A percentile compares a stretch with the other conserved stretches of the same genome.
These are phyloP conservation scores for Scleroderma bovista DNA, from an alignment of 768 basidiomycete species.

Conservation along the genomic window DNA sequence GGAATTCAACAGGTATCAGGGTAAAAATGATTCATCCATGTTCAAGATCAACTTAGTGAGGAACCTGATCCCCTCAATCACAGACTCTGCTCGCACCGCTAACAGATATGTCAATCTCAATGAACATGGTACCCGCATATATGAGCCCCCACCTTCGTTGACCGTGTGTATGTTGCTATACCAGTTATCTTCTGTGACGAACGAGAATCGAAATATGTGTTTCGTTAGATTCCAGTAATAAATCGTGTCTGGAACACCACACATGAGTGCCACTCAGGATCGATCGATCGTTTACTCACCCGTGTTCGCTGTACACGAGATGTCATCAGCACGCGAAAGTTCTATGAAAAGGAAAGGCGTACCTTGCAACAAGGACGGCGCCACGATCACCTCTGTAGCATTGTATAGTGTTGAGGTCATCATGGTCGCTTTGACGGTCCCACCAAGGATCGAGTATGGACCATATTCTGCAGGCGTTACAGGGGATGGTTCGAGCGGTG, in stretches of 20 bases:
- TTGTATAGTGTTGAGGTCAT: conserved; percentile 10
- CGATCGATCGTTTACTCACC: conserved; percentile 5
- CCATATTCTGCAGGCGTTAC: conserved; percentile 35
- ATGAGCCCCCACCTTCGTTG: conserved; percentile 11
- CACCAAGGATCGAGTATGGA: conserved; percentile 21
- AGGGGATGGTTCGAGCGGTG: conserved; percentile 59
- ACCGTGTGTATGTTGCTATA: conserved; percentile 15
- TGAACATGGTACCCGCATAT: background rate
- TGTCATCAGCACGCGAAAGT: too few relatives aligned
- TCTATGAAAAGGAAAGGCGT: background rate
- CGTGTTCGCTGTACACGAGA: conserved; percentile 10
- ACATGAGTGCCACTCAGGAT: background rate
- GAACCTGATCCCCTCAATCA: conserved; percentile 64
- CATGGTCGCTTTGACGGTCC: conserved; percentile 29
- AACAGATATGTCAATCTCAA: background rate
- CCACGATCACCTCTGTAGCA: conserved; percentile 9
- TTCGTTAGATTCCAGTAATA: conserved; percentile 18
- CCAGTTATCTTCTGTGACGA: conserved; percentile 9
- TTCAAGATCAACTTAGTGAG: conserved; percentile 62
- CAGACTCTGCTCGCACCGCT: conserved; percentile 46
- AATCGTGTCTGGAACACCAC: conserved; percentile 8
- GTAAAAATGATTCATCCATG: conserved; percentile 45
- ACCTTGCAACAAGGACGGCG: conserved; percentile 12
- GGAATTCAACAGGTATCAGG: too few relatives aligned
- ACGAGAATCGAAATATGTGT: conserved; percentile 58